Base-by-base conservation (phyloP, 768 basidiomycete species). In the Cyclocybe aegerita region DNA sequence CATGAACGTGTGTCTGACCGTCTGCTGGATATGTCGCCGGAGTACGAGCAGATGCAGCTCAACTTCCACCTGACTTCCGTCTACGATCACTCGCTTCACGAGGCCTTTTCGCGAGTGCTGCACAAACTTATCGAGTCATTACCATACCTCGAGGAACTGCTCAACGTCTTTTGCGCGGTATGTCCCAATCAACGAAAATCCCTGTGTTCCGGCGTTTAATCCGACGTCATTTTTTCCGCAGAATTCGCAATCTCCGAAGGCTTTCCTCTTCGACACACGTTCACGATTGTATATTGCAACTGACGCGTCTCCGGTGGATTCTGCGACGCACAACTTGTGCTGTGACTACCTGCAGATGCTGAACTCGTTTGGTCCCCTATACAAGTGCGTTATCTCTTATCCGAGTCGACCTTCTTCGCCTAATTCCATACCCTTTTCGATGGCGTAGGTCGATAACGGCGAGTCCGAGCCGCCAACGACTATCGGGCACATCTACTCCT, bases 201-300 rank as follows among this genome's bases (percentile, higher is more conserved):
- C 23, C 23, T 23, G 23, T 42, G 49, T 23, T 35, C 23, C 23
- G 10, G 40, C 34, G 17, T 43, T 34, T n/a, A 16, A 36, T n/a
- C 23, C 41, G 29, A 32, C 34, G 3, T 41, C 37, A 56, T 17
- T 44, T 38, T 42, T 29, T 9, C 31, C 44, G 12, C 57, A 96
- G 93, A 93, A 93, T 53, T 94, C 90, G 2, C 90, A 90, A 60
- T 89, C 94, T 30, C 86, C 91, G 34, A 98, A 98, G 65, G 91
- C 93, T 0, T 98, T 95, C 64, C 70, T 98, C 10, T 98, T 96
- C 58, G 95, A 98, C 62, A 85, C 82, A 12, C 77, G 77, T 4
- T 93, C 92, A 16, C 79, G 91, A 43, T 72, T 97, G 23, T 94
- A 95, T 62, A 78, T 98, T n/a, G 94, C 94, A 9, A 94, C 94